Evolutionary conservation across 768 basidiomycete genomes (phyloP).

Genomic region (Mycena belliarum): DNA sequence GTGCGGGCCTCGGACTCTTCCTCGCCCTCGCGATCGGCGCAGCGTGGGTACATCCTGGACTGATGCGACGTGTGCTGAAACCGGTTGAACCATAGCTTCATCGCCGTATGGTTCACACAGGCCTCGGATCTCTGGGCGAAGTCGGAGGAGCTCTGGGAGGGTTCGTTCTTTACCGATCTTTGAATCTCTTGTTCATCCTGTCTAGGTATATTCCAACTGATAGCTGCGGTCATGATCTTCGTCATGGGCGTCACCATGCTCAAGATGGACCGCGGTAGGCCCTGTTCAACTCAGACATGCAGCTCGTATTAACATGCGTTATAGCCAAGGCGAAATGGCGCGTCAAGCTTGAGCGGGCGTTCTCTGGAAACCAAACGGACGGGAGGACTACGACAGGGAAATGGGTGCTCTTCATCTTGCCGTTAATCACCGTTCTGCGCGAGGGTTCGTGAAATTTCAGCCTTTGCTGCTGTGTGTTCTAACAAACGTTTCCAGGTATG

Average conservation of each 20-base stretch:
- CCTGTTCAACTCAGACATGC: neutral
- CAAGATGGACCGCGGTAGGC: conserved; percentile 77
- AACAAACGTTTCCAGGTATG: conserved; percentile 46
- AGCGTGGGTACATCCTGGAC: conserved; percentile 43
- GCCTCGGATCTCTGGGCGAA: conserved; percentile 81
- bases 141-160: conserved; percentile 93
- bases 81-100: conserved; percentile 45
- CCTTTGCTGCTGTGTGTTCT: neutral
- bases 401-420: conserved; percentile 89
- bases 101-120: conserved; percentile 94
- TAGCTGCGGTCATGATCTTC: conserved; percentile 83
- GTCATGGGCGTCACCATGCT: conserved; percentile 94
- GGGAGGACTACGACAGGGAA: conserved; percentile 57
- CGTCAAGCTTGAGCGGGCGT: conserved; percentile 80
- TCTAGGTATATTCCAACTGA: conserved; percentile 68
- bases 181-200: neutral
- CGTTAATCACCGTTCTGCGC: conserved; percentile 88
- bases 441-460: conserved; percentile 57
- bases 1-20: conserved; percentile 71
- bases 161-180: conserved; percentile 36
- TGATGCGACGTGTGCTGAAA: neutral
- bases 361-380: conserved; percentile 46
- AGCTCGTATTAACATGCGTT: neutral
- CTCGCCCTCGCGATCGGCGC: conserved; percentile 84
- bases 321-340: conserved; percentile 91